phyloP scores from a whole-genome alignment of 371 early-diverging fungal species.

The Circinella minor region DNA sequence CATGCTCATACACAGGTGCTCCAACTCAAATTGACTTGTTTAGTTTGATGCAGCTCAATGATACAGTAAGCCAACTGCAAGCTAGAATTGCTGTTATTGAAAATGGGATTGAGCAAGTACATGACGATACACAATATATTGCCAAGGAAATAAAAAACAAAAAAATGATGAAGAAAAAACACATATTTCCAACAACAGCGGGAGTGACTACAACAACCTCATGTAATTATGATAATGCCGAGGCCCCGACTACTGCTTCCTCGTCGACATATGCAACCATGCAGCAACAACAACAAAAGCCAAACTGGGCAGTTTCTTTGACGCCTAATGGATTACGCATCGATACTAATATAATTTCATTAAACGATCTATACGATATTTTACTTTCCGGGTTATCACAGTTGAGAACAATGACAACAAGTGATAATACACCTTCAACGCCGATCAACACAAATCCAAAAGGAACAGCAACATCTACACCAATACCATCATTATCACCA shows the following conservation, averaged over 20 bases:
- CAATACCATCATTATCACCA: no score
- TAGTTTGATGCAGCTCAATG: slow-evolving; percentile 47
- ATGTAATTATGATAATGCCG: neutral
- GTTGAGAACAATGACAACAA: slow-evolving; percentile 7
- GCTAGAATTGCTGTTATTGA: slow-evolving; percentile 41
- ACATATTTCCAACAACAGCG: neutral
- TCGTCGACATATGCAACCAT: neutral
- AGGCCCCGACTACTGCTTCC: neutral
- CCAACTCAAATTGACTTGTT: slow-evolving; percentile 55
- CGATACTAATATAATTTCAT: slow-evolving; percentile 47
- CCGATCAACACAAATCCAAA: neutral
- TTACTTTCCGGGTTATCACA: slow-evolving; percentile 43
- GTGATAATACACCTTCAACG: neutral
- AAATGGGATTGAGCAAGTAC: slow-evolving; percentile 31
- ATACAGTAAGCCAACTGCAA: slow-evolving; percentile 42
- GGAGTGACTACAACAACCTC: neutral
- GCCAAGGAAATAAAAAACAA: slow-evolving; percentile 33
- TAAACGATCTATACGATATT: slow-evolving; percentile 47
- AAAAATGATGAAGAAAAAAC: slow-evolving; percentile 11
- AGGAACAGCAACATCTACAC: neutral
- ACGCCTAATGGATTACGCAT: slow-evolving; percentile 46
- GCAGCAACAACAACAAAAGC: slow-evolving; percentile 12
- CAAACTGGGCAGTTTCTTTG: slow-evolving; percentile 47
- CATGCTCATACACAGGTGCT: slow-evolving; percentile 53
- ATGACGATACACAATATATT: slow-evolving; percentile 37